Base-by-base conservation (phyloP, 495 filamentous ascomycete genomes). In the Podospora pseudoanserina region DNA sequence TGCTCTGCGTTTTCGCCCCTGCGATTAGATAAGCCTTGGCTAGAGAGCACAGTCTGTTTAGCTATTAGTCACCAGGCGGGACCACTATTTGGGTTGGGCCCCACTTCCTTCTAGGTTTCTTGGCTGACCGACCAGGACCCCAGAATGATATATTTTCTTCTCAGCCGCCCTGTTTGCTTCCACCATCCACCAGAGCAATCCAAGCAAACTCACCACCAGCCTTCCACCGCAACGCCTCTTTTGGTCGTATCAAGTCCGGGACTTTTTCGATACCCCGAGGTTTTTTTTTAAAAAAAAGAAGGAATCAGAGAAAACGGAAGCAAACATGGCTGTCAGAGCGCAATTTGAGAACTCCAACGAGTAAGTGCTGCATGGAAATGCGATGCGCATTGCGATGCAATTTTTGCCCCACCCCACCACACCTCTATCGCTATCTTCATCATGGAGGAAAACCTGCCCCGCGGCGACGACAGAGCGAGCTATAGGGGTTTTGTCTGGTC, bases 331-430 rank as follows among this genome's bases (percentile, higher is more conserved):
- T 81, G 91, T 93, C 62, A 88, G 91, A 78, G 90, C 91, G 66
- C 90, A 95, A 83, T 99, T 98, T 78, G 95, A 98, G 82, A 97
- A 97, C 83, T 97, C 92, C 71, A 97, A 98, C 85, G 95, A 98
- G 95, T 98, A 80, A 68, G 69, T 20, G 57, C 32, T 57, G 55
- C 77, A 87, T 83, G 23, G 23, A 23, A 32, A 32, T 67, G 49
- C 70, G 63, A 77, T 58, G 55, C 55, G n/a, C 7, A 20, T 58
- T 32, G 30, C 30, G 30, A 32, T 32, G 30, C 30, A 32, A 58
- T 20, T 26, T 49, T 49, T 49, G 39, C 39, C 39, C 44, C 67
- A 67, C 72, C 60, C 71, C 71, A 68, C 67, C 68, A 62, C 7
- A 4, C 7, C 30, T 55, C 57, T 19, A 26, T 13, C 7, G 55